These are phyloP conservation scores for Candida boidinii DNA, from an alignment of 805 yeast species.

Conservation along the genomic window DNA sequence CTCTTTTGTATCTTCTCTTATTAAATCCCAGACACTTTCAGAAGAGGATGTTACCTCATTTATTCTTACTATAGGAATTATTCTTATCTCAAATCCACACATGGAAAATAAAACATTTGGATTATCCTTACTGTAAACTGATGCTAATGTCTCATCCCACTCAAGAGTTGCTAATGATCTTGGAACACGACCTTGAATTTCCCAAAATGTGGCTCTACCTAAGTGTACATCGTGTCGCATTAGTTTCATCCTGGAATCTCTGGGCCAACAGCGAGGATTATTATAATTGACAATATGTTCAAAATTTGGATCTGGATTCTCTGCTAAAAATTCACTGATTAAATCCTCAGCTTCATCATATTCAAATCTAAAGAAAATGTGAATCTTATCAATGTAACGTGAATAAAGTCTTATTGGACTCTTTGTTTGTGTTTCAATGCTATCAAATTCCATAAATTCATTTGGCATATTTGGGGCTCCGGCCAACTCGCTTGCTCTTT, in stretches of 20 bases:
- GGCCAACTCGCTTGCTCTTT: constrained; percentile 81
- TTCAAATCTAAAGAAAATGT: constrained; percentile 68
- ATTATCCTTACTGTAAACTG: constrained; percentile 86
- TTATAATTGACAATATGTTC: constrained; percentile 81
- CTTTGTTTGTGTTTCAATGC: constrained; percentile 44
- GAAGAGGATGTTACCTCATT: constrained; percentile 41
- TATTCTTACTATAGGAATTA: constrained; percentile 64
- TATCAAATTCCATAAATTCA: constrained; percentile 66
- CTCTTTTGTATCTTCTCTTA: constrained; percentile 64
- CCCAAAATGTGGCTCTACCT: constrained; percentile 92
- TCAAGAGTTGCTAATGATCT: constrained; percentile 57
- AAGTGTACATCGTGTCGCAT: constrained; percentile 87
- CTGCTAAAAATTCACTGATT: constrained; percentile 66
- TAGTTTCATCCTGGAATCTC: constrained; percentile 82
- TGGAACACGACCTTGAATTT: constrained; percentile 73
- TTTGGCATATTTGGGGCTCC: constrained; percentile 69
- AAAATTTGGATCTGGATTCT: constrained; percentile 89
- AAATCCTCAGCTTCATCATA: constrained; percentile 69
- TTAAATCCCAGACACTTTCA: constrained; percentile 91
- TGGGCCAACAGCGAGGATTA: constrained; percentile 91
- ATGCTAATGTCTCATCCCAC: constrained; percentile 77
- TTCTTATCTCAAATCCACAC: constrained; percentile 93
- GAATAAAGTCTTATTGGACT: constrained; percentile 78
- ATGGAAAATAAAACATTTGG: constrained; percentile 82
- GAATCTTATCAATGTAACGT: constrained; percentile 76